Conservation (phyloP, 192 early-diverging fungal species). For the Backusella tarrabulga region DNA sequence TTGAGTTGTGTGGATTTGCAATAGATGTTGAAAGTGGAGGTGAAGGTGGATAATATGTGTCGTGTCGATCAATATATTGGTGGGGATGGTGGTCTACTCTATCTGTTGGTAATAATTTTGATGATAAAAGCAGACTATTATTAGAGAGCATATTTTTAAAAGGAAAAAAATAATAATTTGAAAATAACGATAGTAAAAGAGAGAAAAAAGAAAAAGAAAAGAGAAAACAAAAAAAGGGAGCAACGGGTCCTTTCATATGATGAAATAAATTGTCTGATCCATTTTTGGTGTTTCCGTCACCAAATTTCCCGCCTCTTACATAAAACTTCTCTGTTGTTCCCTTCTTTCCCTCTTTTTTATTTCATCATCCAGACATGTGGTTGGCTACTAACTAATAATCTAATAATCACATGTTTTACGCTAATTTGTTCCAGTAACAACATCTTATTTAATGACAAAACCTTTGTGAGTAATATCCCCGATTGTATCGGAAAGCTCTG, state of each 20-base stretch:
- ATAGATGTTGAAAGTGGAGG: slow-evolving; percentile 6
- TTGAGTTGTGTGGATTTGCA: not conserved
- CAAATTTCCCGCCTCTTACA: slow-evolving; percentile 13
- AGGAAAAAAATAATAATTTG: not conserved
- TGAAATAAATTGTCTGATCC: slow-evolving; percentile 1
- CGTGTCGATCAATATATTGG: not conserved
- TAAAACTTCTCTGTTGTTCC: slow-evolving; percentile 2
- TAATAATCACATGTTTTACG: slow-evolving; percentile 6
- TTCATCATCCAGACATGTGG: not conserved
- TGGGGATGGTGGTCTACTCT: not conserved
- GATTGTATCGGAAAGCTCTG: not conserved
- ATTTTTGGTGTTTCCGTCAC: slow-evolving; percentile 10
- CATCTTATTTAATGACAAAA: not conserved
- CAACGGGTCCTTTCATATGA: slow-evolving; percentile 15
- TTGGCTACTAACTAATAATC: not conserved
- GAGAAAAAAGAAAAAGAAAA: not conserved
- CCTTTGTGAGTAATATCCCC: not conserved
- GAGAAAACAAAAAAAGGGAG: slow-evolving; percentile 9
- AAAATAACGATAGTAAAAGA: not conserved
- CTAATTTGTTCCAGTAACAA: not conserved
- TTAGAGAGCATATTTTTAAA: slow-evolving; percentile 10
- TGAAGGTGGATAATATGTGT: slow-evolving; percentile 14
- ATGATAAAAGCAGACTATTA: slow-evolving; percentile 12
- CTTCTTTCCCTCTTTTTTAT: not conserved
- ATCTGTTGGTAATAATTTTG: not conserved